Base-by-base conservation (phyloP, 768 basidiomycete genomes). In the Pholiota microspora region DNA sequence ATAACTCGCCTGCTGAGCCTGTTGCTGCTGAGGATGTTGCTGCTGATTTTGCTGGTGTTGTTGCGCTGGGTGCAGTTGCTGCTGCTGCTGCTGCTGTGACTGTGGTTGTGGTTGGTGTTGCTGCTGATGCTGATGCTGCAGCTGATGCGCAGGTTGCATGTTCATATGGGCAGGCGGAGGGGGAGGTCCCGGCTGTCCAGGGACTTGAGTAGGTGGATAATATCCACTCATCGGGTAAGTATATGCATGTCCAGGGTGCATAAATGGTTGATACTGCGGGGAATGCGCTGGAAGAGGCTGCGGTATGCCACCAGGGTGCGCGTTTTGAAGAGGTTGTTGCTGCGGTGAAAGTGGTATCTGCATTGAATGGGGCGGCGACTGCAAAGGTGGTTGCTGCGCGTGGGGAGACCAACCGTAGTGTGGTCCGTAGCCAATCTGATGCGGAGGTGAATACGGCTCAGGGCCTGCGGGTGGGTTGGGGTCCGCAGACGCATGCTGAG, bases 351-450 rank as follows among this genome's bases (percentile, higher is more conserved):
- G 66, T 16, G 69, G 64, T 53, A 69, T 64, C 46, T 64, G 70
- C 45, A 65, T 63, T 45, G 34, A 45, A 46, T 60, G 65, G 16
- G 68, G 71, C 25, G 71, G 67, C 8, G 72, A 65, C 51, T 69
- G 72, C 49, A 72, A 53, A 12, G 68, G 60, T 10, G 57, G 69
- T 12, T 66, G 69, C 42, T 61, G 62, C 7, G 64, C 67, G 46
- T 67, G 76, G 54, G 72, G 71, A 44, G 53, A 27, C 71, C 77
- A 75, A n/a, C 61, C 64, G 55, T 76, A 78, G 32, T 65, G 66
- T 29, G 67, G 68, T 6, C 63, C 64, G 48, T 73, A 75, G 28
- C 59, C 64, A 51, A 69, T 66, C 51, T 66, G 66, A 25, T 62
- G 67, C 9, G 61, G 66, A 35, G 67, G 63, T 24, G 66, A 51